Evolutionary conservation across 2,329 filamentous ascomycete genomes (phyloP).

Genomic region (Xylariaceae sp.): DNA sequence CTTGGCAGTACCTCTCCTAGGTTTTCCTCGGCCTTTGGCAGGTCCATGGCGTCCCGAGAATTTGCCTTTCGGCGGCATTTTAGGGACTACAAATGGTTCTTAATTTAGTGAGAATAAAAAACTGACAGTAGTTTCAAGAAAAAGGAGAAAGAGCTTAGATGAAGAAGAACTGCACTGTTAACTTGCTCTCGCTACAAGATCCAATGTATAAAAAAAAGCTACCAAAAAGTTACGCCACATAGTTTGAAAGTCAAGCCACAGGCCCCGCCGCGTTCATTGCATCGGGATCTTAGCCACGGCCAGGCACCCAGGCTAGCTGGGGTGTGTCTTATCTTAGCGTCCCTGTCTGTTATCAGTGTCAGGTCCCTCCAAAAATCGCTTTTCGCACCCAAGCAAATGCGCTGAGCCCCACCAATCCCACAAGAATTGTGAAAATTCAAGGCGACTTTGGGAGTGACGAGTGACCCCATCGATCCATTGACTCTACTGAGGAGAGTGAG

Average conservation of each 20-base stretch:
- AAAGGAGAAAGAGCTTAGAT: no score
- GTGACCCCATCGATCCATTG: constrained; percentile 13
- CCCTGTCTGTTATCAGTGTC: constrained; percentile 7
- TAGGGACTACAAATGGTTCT: not conserved
- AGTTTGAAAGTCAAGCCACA: constrained; percentile 27
- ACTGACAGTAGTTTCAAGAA: no score
- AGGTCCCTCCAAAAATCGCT: constrained; percentile 22
- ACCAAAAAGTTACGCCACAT: constrained; percentile 25
- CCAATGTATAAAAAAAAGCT: constrained; percentile 19
- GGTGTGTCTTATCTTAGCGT: constrained; percentile 27
- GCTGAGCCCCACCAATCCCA: constrained; percentile 35
- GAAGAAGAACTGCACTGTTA: not conserved
- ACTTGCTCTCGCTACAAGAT: constrained; percentile 5
- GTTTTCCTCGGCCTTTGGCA: constrained; percentile 31
- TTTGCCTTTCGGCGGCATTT: constrained; percentile 34
- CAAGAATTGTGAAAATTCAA: constrained; percentile 36
- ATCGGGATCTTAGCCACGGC: not conserved
- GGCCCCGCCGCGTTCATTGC: no score
- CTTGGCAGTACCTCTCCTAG: constrained; percentile 29
- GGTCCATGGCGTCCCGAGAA: constrained; percentile 33
- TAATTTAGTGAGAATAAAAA: not conserved
- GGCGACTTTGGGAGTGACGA: constrained; percentile 22
- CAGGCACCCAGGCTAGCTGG: constrained; percentile 4
- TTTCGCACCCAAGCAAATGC: constrained; percentile 9
- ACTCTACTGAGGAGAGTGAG: constrained; percentile 16